Conservation (phyloP, 805 yeast species). For the Ogataea thermomethanolica region DNA sequence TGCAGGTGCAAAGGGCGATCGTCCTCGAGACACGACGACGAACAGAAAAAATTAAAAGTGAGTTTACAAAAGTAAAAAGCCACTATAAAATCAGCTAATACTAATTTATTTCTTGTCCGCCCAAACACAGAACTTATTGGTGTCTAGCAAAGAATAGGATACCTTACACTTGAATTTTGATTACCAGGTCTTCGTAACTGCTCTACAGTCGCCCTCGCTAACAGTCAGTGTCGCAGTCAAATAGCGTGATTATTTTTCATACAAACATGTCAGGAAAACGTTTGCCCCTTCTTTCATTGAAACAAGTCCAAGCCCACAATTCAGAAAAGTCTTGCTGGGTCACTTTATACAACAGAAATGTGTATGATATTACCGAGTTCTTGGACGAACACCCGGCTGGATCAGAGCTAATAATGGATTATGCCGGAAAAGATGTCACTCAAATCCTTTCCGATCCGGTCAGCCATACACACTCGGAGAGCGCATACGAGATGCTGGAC, state of each 20-base stretch:
- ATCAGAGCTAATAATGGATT: conserved; percentile 50
- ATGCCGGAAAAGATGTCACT: conserved; percentile 63
- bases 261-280: conserved; percentile 9
- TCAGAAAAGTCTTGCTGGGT: conserved; percentile 69
- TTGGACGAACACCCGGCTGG: conserved; percentile 75
- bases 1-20: background rate
- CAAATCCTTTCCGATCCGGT: conserved; percentile 67
- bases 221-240: background rate
- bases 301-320: conserved; percentile 52
- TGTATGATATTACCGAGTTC: conserved; percentile 78
- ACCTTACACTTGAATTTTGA: too few species aligned
- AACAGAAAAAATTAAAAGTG: background rate
- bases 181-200: too few species aligned
- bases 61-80: background rate
- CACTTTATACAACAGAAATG: conserved; percentile 70
- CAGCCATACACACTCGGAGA: conserved; percentile 78
- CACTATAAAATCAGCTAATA: too few species aligned
- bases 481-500: conserved; percentile 86
- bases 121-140: too few species aligned
- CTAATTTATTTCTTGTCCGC: too few species aligned
- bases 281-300: conserved; percentile 58
- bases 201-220: too few species aligned
- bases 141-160: too few species aligned
- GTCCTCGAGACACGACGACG: background rate
- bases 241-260: conserved; percentile 7